phyloP scores from a whole-genome alignment of 2,329 filamentous ascomycete genomes.

The Tolypocladium nubicola region DNA sequence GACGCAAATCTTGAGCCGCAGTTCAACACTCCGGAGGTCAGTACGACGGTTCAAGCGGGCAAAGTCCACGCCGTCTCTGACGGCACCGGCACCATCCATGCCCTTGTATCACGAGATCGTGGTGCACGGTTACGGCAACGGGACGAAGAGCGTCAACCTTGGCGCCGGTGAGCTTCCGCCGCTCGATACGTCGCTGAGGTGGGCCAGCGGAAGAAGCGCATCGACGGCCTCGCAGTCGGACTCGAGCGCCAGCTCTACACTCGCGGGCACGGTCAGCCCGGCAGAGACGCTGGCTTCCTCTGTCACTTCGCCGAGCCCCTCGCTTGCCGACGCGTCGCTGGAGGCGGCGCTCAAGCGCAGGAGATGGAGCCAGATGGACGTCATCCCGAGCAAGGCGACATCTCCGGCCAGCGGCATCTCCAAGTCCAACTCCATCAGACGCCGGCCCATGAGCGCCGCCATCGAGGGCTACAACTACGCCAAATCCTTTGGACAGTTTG shows the following conservation, averaged over 20 bases:
- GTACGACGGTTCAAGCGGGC: slow-evolving; percentile 18
- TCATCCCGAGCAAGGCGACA: slow-evolving; percentile 11
- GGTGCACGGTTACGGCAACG: slow-evolving; percentile 43
- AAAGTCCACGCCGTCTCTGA: slow-evolving; percentile 7
- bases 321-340: slow-evolving; percentile 4
- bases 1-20: slow-evolving; percentile 17
- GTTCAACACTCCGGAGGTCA: slow-evolving; percentile 22
- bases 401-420: not conserved
- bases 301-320: slow-evolving; percentile 12
- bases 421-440: slow-evolving; percentile 8
- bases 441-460: slow-evolving; percentile 17
- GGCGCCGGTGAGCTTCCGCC: slow-evolving; percentile 4
- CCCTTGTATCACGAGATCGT: slow-evolving; percentile 38
- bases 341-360: slow-evolving; percentile 11
- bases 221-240: slow-evolving; percentile 17
- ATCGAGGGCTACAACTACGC: slow-evolving; percentile 16
- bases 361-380: slow-evolving; percentile 17
- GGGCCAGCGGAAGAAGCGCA: slow-evolving; percentile 12
- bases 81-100: slow-evolving; percentile 7
- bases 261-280: slow-evolving; percentile 16
- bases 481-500: slow-evolving; percentile 13
- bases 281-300: slow-evolving; percentile 15
- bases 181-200: slow-evolving; percentile 4
- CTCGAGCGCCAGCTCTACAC: slow-evolving; percentile 11
- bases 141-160: slow-evolving; percentile 29